Conservation (phyloP, 78 protist genomes). For the Capsaspora owczarzaki region DNA sequence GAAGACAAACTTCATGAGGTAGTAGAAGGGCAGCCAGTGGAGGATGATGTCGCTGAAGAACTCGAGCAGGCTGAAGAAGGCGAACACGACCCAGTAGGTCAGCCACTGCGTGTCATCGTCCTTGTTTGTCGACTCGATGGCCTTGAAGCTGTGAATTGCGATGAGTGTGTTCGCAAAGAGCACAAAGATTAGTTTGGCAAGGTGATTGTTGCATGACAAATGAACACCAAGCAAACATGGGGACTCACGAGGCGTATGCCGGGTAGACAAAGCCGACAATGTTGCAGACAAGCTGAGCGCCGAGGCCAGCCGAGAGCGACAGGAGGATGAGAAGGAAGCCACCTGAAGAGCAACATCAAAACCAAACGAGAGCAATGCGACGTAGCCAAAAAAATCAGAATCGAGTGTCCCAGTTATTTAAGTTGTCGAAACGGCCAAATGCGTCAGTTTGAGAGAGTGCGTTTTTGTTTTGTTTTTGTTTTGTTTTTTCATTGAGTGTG, state of each 20-base stretch:
- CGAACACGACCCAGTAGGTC: conserved; percentile 41
- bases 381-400: background rate
- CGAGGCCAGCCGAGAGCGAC: background rate
- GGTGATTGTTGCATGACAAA: background rate
- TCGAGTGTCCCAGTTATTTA: too few relatives aligned
- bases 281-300: background rate
- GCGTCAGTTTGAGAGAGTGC: background rate
- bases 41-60: conserved; percentile 1
- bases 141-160: background rate
- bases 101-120: conserved; percentile 39
- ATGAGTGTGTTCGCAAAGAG: too few relatives aligned
- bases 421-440: background rate
- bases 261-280: conserved; percentile 24
- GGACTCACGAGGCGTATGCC: conserved; percentile 15
- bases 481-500: too few relatives aligned
- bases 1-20: conserved; percentile 7
- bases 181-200: too few relatives aligned
- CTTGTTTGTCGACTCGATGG: background rate
- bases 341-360: background rate
- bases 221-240: background rate
- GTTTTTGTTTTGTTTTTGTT: too few relatives aligned
- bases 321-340: background rate
- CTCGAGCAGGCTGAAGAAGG: conserved; percentile 16
- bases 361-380: background rate
- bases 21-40: conserved; percentile 24